Conservation (phyloP, 768 basidiomycete genomes). For the Podaxis rugospora region DNA sequence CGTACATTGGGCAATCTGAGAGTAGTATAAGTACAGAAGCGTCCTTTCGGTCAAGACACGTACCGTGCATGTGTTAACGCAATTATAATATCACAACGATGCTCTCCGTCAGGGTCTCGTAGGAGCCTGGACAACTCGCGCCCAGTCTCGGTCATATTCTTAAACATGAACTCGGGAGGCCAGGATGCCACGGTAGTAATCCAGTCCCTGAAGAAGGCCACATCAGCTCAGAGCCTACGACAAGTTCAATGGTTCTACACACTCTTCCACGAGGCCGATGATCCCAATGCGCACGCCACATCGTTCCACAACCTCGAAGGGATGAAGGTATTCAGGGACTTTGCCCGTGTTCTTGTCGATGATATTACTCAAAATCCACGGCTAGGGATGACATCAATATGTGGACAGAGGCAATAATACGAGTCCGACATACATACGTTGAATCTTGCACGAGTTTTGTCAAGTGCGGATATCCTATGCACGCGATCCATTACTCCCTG, state of each 20-base stretch:
- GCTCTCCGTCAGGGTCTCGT: conserved; percentile 63
- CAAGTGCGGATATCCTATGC: conserved; percentile 27
- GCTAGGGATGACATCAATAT: conserved; percentile 35
- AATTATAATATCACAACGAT: conserved; percentile 77
- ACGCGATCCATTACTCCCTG: not conserved
- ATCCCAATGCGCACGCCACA: conserved; percentile 71
- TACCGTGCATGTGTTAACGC: conserved; percentile 83
- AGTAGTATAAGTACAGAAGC: conserved; percentile 1
- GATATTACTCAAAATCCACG: conserved; percentile 90
- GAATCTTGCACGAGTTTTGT: conserved; percentile 67
- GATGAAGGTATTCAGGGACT: conserved; percentile 57
- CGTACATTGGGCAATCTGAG: conserved; percentile 46
- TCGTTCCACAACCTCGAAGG: conserved; percentile 65
- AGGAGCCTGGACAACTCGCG: conserved; percentile 68
- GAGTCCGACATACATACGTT: conserved; percentile 53
- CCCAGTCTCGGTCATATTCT: conserved; percentile 69
- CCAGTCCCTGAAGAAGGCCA: conserved; percentile 61
- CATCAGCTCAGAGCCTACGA: not conserved
- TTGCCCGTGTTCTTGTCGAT: conserved; percentile 59
- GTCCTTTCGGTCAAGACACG: conserved; percentile 13
- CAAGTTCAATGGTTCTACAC: not conserved
- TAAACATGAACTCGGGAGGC: conserved; percentile 76
- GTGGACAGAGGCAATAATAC: not conserved
- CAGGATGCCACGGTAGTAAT: conserved; percentile 83
- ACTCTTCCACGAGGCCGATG: conserved; percentile 89